Percentiles rank a stretch among this genome's conserved stretches.
These are phyloP conservation scores for Penicillium cosmopolitanum DNA, from an alignment of 495 filamentous ascomycete genomes.

Conservation along the genomic window DNA sequence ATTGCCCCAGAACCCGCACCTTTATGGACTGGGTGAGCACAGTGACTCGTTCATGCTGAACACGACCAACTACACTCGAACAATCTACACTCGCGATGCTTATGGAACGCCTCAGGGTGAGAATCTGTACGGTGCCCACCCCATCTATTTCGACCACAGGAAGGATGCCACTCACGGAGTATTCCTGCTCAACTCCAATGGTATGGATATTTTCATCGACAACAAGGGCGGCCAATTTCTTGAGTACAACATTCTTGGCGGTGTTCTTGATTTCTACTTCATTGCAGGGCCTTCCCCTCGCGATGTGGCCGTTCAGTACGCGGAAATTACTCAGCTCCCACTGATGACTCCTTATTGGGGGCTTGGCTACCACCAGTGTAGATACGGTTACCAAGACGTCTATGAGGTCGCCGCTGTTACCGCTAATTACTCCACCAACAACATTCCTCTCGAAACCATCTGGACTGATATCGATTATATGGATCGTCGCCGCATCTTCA, in stretches of 20 bases:
- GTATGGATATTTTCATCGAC: constrained; percentile 65
- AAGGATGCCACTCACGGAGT: constrained; percentile 59
- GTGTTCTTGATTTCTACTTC: constrained; percentile 59
- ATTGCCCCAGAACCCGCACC: constrained; percentile 56
- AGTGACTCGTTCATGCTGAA: constrained; percentile 52
- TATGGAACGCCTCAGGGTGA: constrained; percentile 25
- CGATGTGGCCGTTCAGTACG: constrained; percentile 53
- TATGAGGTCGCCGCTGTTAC: constrained; percentile 51
- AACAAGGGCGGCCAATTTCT: constrained; percentile 56
- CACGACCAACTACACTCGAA: constrained; percentile 58
- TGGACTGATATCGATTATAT: constrained; percentile 52
- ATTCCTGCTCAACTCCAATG: constrained; percentile 63
- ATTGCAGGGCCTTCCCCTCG: constrained; percentile 53
- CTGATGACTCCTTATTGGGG: background rate
- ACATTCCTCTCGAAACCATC: constrained; percentile 62
- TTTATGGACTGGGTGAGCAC: constrained; percentile 60
- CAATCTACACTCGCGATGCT: constrained; percentile 65
- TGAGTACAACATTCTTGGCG: constrained; percentile 67
- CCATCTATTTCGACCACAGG: constrained; percentile 55
- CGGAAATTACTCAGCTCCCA: constrained; percentile 26
- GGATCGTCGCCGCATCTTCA: constrained; percentile 27
- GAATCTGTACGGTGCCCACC: constrained; percentile 59
- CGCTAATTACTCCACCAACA: constrained; percentile 47
- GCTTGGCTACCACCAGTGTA: constrained; percentile 53
- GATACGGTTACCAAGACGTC: constrained; percentile 60